phyloP scores from a whole-genome alignment of 192 early-diverging fungal genomes.

The Backusella westeae region DNA sequence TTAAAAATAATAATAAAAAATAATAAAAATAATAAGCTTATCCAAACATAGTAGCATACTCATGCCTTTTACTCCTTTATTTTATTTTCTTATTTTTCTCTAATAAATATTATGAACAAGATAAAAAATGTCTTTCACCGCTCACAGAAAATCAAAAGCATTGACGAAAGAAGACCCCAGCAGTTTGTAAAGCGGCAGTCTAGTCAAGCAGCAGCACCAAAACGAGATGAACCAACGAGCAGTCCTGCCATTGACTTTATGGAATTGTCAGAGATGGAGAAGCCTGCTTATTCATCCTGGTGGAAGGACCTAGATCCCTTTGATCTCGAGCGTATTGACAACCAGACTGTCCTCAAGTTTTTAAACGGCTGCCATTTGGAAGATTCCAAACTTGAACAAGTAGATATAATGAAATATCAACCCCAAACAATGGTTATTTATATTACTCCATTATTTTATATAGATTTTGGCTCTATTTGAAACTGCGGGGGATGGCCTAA shows the following conservation, averaged over 20 bases:
- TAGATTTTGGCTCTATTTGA: constrained; percentile 31
- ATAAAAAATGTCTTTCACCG: constrained; percentile 21
- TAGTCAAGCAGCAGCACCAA: neutral
- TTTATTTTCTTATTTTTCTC: neutral
- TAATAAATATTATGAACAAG: constrained; percentile 11
- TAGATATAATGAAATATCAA: neutral
- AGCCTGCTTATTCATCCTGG: constrained; percentile 9
- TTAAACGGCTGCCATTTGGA: constrained; percentile 16
- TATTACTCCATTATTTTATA: neutral
- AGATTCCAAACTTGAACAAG: constrained; percentile 19
- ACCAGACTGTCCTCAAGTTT: constrained; percentile 17
- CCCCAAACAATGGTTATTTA: neutral
- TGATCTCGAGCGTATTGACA: constrained; percentile 11
- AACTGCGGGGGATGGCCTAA: constrained; percentile 15
- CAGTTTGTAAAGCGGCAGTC: constrained; percentile 25
- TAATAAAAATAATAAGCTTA: neutral
- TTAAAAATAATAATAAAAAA: neutral
- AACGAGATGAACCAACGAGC: neutral
- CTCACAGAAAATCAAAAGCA: neutral
- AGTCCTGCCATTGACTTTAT: neutral
- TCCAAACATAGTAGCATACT: constrained; percentile 7
- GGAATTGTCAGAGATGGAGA: neutral
- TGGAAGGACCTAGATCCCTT: constrained; percentile 30
- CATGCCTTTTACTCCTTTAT: constrained; percentile 2
- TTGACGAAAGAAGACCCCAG: constrained; percentile 22